Base-by-base conservation (phyloP, 371 early-diverging fungal species). In the Mucor mucedo region DNA sequence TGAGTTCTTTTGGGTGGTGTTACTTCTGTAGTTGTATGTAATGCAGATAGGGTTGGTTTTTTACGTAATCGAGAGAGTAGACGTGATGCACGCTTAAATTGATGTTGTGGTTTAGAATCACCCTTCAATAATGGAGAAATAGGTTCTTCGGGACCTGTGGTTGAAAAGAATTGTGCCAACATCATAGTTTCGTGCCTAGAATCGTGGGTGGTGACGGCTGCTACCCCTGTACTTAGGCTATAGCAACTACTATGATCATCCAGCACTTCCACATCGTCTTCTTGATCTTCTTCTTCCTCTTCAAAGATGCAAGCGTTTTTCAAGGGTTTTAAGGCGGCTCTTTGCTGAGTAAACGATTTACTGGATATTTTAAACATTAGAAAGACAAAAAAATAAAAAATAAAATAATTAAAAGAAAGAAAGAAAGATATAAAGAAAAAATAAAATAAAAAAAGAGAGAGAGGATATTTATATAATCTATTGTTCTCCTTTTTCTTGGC, bases 101-200 rank as follows among this genome's bases (percentile, higher is more conserved):
- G 71, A 13, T 53, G 54, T 2, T 61, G 42, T 10, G 62, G 21
- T 21, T 21, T 64, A 8, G 48, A 62, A 10, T 1, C 35, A 9
- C 62, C 65, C 21, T 50, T 50, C 4, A 8, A 6, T 50, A 11
- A 7, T 48, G 14, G 16, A 28, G 48, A 2, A 9, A 28, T 29
- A 49, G 69, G 72, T 35, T 79, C 75, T 44, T 79, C 75, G 1
- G 80, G 80, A 1, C 77, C 73, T 1, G 80, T 79, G 1, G 68
- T 65, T 0, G 75, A 64, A 21, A 79, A 53, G 28, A 79, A 79
- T 52, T 77, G 66, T 2, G 80, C 80, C 13, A 79, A 30, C 8
- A 69, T 48, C 32, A 73, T 58, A 1, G 75, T 77, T 39, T 79
- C 75, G 28, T 54, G 55, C 29, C 55, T 27, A 11, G 57, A 47